Conservation (phyloP, 2,329 filamentous ascomycete species). For the Fusarium chaquense region DNA sequence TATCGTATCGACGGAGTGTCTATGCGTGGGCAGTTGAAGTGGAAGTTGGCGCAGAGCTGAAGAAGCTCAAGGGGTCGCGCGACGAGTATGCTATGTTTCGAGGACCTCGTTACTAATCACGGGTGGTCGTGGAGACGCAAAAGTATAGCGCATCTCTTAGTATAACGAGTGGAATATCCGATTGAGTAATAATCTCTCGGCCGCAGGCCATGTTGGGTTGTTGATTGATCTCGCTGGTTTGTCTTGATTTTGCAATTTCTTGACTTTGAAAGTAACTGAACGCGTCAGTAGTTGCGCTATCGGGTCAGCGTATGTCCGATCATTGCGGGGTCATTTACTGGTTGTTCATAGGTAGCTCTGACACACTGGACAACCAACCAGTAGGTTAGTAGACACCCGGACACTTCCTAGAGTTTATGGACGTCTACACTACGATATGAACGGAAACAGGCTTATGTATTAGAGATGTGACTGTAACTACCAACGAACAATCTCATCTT, state of each 20-base stretch:
- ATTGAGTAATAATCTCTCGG: background rate
- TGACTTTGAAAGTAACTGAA: background rate
- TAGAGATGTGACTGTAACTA: background rate
- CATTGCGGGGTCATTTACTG: background rate
- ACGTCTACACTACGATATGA: too few relatives aligned
- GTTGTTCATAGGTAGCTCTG: background rate
- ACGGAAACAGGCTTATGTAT: background rate
- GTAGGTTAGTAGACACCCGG: too few relatives aligned
- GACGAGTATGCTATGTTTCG: background rate
- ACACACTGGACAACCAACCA: background rate
- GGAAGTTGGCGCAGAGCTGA: background rate
- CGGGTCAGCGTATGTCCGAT: constrained; percentile 5
- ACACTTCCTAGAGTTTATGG: too few relatives aligned
- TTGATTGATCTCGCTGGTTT: background rate
- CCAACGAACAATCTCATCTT: background rate
- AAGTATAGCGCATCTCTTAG: fast-evolving
- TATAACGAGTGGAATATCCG: fast-evolving
- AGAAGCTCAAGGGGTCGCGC: background rate
- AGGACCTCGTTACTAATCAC: fast-evolving
- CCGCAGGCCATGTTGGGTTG: background rate
- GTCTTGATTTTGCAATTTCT: background rate
- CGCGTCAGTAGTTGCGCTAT: background rate
- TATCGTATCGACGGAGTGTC: fast-evolving
- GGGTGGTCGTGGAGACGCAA: background rate
- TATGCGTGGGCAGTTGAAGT: too few relatives aligned